phyloP scores from a whole-genome alignment of 352 stramenopile genomes.

The Phytopythium vexans region DNA sequence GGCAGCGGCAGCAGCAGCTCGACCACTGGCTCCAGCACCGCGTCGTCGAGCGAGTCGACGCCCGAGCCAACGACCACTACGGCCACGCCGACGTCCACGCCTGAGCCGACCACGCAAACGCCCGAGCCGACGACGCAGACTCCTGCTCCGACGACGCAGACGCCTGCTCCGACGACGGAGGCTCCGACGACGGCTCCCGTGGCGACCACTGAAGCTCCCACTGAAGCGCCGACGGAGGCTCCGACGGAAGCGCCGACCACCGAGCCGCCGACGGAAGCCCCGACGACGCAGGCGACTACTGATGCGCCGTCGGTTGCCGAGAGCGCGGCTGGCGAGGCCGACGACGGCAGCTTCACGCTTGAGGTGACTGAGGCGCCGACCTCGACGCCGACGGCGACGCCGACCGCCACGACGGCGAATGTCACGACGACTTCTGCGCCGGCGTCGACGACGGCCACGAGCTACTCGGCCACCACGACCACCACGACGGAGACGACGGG shows the following conservation, averaged over 20 bases:
- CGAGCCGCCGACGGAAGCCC: not conserved
- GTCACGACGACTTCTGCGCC: not conserved
- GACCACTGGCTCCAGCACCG: slow-evolving; percentile 1
- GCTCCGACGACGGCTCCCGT: slow-evolving; percentile 6
- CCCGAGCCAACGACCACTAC: not conserved
- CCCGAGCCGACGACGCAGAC: slow-evolving; percentile 2
- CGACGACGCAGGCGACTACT: not conserved
- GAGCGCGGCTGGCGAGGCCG: not conserved
- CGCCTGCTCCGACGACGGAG: slow-evolving; percentile 2
- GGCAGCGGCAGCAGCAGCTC: slow-evolving; percentile 32
- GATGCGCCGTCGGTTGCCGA: not conserved
- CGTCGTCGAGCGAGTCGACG: slow-evolving; percentile 1
- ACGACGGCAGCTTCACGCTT: slow-evolving; percentile 2
- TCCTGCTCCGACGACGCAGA: slow-evolving; percentile 3
- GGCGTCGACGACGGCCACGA: slow-evolving; percentile 2
- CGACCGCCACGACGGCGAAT: not conserved
- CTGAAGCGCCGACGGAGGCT: not conserved
- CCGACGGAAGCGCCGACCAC: not conserved
- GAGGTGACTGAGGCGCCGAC: not conserved
- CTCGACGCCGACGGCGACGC: not conserved
- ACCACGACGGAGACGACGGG: not conserved
- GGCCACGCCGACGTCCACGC: not conserved
- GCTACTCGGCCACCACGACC: not conserved
- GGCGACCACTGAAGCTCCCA: slow-evolving; percentile 1
- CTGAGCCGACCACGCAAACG: slow-evolving; percentile 5